phyloP scores from a whole-genome alignment of 1,139 yeast species.

The Yamadazyma oceani region DNA sequence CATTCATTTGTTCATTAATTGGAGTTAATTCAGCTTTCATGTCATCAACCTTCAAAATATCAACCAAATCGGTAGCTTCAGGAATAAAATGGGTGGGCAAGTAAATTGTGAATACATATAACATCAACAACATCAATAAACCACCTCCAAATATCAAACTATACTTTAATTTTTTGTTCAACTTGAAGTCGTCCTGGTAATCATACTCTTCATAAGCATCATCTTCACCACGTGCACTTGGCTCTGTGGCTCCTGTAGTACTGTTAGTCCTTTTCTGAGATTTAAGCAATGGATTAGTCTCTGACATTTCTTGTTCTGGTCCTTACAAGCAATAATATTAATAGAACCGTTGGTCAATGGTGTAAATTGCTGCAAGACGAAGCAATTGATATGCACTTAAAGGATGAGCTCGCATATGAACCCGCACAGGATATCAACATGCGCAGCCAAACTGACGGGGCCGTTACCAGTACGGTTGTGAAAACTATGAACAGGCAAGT shows the following conservation, averaged over 20 bases:
- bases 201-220: conserved; percentile 14
- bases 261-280: conserved; percentile 3
- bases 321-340: no score
- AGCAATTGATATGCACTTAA: no score
- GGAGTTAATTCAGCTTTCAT: conserved; percentile 28
- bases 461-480: no score
- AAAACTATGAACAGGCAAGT: no score
- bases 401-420: no score
- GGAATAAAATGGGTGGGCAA: conserved; percentile 41
- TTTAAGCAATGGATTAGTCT: conserved; percentile 14
- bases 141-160: conserved; percentile 15
- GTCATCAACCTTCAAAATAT: conserved; percentile 27
- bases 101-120: conserved; percentile 34
- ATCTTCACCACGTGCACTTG: neutral
- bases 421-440: no score
- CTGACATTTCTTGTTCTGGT: conserved; percentile 16
- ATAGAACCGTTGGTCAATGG: neutral
- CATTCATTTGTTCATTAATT: no score
- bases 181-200: conserved; percentile 17
- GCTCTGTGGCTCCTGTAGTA: neutral
- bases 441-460: no score
- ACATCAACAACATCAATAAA: conserved; percentile 17
- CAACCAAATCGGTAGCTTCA: conserved; percentile 25
- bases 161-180: conserved; percentile 19
- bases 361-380: neutral